Evolutionary conservation across 106 monocot genomes (phyloP), one percentile per base, ranked within the genome.

Genomic region (Hemerocallis citrina): DNA sequence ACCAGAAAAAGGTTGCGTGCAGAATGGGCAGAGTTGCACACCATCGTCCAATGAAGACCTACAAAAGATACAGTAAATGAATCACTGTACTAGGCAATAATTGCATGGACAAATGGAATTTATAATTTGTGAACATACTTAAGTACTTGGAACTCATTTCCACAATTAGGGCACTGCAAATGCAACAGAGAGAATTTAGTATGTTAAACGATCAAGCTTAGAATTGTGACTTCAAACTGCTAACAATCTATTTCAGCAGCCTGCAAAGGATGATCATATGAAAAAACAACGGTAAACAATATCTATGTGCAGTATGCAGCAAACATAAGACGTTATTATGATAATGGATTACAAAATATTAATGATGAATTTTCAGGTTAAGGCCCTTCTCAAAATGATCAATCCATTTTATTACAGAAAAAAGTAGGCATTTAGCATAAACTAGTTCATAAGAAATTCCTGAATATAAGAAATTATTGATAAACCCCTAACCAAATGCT

Each of bases 131-230:
- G 7, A 52, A 13, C 70, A 81, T 74, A 86, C 85, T 74, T 85
- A 6, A 81, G 65, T 65, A 81, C 81, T 61, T 81, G 86, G 68
- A 86, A 75, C 22, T 75, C 68, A 61, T 78, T 81, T 72, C 86
- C 86, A 78, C 86, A 86, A 49, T 81, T 86, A 39, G 86, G 86
- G 57, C 86, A 86, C 86, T 86, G 73, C 68, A 74, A 35, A 69
- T 54, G 68, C 52, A 52, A 57, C 46, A 71, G 1, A 55, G 29
- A 48, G 20, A n/a, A n/a, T n/a, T n/a, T n/a, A n/a, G n/a, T n/a
- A n/a, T n/a, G n/a, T n/a, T n/a, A n/a, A n/a, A n/a, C n/a, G n/a
- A n/a, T n/a, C n/a, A n/a, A n/a, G n/a, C n/a, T n/a, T n/a, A n/a
- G n/a, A n/a, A n/a, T 49, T 49, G 49, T 49, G 9, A 25, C 22